A percentile compares a stretch with the other conserved stretches of the same genome.
Conservation (phyloP, 192 early-diverging fungal genomes). For the Phycomyces nitens region DNA sequence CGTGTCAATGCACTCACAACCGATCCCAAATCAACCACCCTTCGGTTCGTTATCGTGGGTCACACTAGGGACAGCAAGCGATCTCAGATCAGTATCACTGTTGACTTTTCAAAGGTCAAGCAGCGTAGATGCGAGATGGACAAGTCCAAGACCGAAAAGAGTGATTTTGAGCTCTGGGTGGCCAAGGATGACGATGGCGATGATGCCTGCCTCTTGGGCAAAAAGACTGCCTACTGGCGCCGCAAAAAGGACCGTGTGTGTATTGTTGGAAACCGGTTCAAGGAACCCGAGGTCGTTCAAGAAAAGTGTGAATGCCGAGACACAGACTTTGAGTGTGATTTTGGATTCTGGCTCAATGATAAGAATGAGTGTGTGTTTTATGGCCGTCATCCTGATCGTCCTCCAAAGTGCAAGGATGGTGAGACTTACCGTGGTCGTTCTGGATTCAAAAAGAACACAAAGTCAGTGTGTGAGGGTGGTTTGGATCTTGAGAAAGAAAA, state of each 20-base stretch:
- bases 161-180: slow-evolving; percentile 92
- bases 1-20: slow-evolving; percentile 60
- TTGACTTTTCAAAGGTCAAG: slow-evolving; percentile 58
- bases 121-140: slow-evolving; percentile 44
- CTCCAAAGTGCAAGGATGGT: slow-evolving; percentile 62
- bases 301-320: slow-evolving; percentile 70
- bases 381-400: slow-evolving; percentile 75
- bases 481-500: slow-evolving; percentile 53
- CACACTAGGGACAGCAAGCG: slow-evolving; percentile 27
- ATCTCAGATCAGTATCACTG: slow-evolving; percentile 38
- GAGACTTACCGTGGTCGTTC: slow-evolving; percentile 66
- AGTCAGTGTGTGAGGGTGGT: slow-evolving; percentile 76
- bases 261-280: slow-evolving; percentile 65
- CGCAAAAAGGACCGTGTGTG: slow-evolving; percentile 69
- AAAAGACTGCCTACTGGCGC: slow-evolving; percentile 64
- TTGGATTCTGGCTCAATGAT: slow-evolving; percentile 73
- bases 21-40: slow-evolving; percentile 60
- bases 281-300: slow-evolving; percentile 42
- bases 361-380: slow-evolving; percentile 62
- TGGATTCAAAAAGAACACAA: slow-evolving; percentile 76
- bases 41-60: slow-evolving; percentile 73
- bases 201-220: slow-evolving; percentile 60
- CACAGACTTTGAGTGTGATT: slow-evolving; percentile 87
- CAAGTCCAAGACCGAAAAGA: slow-evolving; percentile 47
- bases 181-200: slow-evolving; percentile 62